These are phyloP conservation scores for Trapa bicornis DNA, from an alignment of 345 rosid species.

Conservation along the genomic window DNA sequence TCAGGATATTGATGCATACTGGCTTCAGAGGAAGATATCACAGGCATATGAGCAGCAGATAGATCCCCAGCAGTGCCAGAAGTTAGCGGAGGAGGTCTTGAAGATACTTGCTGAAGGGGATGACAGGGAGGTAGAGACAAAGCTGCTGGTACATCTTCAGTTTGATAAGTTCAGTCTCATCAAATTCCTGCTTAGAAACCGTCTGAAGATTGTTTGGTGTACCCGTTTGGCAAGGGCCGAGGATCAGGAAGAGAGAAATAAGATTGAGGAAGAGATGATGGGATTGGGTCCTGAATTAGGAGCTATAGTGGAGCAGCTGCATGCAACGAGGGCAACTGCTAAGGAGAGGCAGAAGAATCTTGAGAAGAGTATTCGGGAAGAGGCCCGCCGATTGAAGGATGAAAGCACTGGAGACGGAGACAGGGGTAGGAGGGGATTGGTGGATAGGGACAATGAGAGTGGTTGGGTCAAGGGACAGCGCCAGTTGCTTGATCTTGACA, in stretches of 20 bases:
- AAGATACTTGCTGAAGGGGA: constrained; percentile 75
- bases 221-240: constrained; percentile 92
- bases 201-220: constrained; percentile 86
- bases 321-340: constrained; percentile 85
- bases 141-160: constrained; percentile 46
- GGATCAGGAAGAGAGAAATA: constrained; percentile 67
- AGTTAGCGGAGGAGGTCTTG: constrained; percentile 87
- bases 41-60: constrained; percentile 79
- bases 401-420: constrained; percentile 60
- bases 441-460: constrained; percentile 61
- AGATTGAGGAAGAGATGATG: constrained; percentile 78
- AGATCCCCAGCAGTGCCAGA: constrained; percentile 81
- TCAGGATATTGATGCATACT: constrained; percentile 93
- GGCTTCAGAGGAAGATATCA: constrained; percentile 93
- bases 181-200: constrained; percentile 52
- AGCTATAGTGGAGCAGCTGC: constrained; percentile 81
- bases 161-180: constrained; percentile 67
- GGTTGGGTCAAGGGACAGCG: constrained; percentile 77
- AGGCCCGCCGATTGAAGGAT: constrained; percentile 81
- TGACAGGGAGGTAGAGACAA: constrained; percentile 70
- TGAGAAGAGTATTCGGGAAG: constrained; percentile 90
- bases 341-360: constrained; percentile 89
- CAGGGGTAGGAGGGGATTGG: constrained; percentile 41
- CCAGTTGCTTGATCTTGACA: constrained; percentile 75
- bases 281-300: constrained; percentile 54